Conservation (phyloP, 1,284 basidiomycete genomes). For the Papiliotrema laurentii region DNA sequence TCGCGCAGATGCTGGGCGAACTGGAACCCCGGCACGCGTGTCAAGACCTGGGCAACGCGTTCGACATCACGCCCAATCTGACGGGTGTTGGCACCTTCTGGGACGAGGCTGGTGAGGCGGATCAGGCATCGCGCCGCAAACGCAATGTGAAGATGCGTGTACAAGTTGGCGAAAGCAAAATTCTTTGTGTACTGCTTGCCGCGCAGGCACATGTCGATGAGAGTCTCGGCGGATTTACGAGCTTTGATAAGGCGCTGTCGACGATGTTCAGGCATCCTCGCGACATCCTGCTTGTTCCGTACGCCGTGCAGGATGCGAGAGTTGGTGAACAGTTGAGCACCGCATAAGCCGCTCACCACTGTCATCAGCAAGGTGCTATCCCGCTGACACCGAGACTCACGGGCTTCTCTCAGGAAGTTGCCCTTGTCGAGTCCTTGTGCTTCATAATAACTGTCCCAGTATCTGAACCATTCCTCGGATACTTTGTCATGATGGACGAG, state of each 20-base stretch:
- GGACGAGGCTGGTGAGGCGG: slow-evolving; percentile 33
- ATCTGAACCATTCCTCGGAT: slow-evolving; percentile 36
- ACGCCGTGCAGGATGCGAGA: slow-evolving; percentile 29
- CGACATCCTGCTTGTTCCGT: slow-evolving; percentile 23
- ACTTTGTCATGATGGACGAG: slow-evolving; percentile 35
- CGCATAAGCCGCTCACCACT: slow-evolving; percentile 16
- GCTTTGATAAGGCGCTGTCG: slow-evolving; percentile 21
- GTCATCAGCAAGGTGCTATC: background rate
- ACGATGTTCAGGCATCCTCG: slow-evolving; percentile 19
- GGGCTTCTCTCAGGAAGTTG: slow-evolving; percentile 21
- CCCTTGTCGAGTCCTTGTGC: slow-evolving; percentile 11
- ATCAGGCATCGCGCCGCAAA: slow-evolving; percentile 41
- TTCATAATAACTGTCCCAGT: slow-evolving; percentile 40
- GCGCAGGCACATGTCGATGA: slow-evolving; percentile 24
- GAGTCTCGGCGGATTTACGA: slow-evolving; percentile 20
- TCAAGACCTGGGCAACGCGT: slow-evolving; percentile 27
- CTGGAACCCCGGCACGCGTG: slow-evolving; percentile 40
- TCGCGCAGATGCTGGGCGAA: slow-evolving; percentile 34
- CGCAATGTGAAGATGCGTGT: slow-evolving; percentile 36
- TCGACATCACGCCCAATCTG: slow-evolving; percentile 40
- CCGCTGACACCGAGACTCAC: slow-evolving; percentile 11
- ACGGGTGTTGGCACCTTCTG: slow-evolving; percentile 31
- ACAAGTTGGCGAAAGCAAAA: slow-evolving; percentile 23
- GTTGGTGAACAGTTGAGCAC: slow-evolving; percentile 27
- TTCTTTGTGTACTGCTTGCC: slow-evolving; percentile 26